Evolutionary conservation across 768 basidiomycete species (phyloP).

Genomic region (Pisolithus orientalis): DNA sequence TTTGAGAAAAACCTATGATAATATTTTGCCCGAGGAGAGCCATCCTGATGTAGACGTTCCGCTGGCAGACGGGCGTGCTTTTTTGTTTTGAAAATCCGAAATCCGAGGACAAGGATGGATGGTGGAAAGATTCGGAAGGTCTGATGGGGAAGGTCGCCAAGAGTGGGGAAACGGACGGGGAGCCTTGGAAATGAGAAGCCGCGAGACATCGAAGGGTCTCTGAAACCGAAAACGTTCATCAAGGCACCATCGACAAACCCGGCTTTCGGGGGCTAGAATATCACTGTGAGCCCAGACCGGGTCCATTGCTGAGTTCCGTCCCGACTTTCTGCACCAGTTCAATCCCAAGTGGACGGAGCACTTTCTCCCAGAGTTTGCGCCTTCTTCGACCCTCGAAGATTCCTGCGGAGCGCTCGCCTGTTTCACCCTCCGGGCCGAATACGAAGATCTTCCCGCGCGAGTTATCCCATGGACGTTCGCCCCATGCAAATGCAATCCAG

Average conservation of each 20-base stretch:
- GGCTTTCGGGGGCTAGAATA: background rate
- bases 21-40: no score
- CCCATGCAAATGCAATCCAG: slow-evolving; percentile 73
- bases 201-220: background rate
- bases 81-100: no score
- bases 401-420: slow-evolving; percentile 57
- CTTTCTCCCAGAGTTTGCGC: slow-evolving; percentile 54
- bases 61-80: no score
- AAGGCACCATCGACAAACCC: background rate
- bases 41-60: no score
- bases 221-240: background rate
- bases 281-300: slow-evolving; percentile 27
- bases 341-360: slow-evolving; percentile 62
- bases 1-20: no score
- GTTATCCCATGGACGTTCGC: slow-evolving; percentile 64
- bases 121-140: no score
- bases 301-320: slow-evolving; percentile 67
- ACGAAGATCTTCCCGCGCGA: slow-evolving; percentile 58
- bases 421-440: slow-evolving; percentile 79
- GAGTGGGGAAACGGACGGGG: no score
- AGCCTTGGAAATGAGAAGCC: no score
- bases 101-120: no score
- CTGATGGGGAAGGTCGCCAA: no score
- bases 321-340: slow-evolving; percentile 68
- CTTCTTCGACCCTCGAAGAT: slow-evolving; percentile 66